Conservation (phyloP, 768 basidiomycete species). For the Lanmaoa pseudosensibilis region DNA sequence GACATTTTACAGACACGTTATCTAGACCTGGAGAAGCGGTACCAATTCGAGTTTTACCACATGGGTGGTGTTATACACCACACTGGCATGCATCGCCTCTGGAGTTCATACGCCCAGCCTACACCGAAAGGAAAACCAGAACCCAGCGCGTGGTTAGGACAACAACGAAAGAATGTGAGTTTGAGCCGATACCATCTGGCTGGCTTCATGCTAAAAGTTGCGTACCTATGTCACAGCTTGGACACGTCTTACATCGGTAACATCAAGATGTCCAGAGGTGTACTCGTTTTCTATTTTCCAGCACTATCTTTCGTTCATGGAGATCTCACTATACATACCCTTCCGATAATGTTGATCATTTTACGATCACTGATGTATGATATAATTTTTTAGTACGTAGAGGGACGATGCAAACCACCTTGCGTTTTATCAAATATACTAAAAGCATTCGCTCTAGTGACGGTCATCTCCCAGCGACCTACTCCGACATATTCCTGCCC, state of each 20-base stretch:
- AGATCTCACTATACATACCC: conserved; percentile 15
- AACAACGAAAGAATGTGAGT: conserved; percentile 55
- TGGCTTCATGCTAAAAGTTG: conserved; percentile 1
- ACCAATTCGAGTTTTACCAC: conserved; percentile 75
- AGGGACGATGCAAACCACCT: background rate
- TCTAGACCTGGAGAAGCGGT: conserved; percentile 56
- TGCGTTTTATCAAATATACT: background rate
- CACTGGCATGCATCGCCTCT: conserved; percentile 61
- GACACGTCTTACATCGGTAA: conserved; percentile 29
- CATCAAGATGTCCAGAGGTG: background rate
- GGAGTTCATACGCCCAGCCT: conserved; percentile 57
- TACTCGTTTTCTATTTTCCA: background rate
- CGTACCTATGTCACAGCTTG: conserved; percentile 21
- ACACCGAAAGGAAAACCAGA: conserved; percentile 45
- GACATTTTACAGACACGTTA: conserved; percentile 42
- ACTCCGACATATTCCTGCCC: background rate
- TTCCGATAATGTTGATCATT: conserved; percentile 10
- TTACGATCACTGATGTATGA: conserved; percentile 4
- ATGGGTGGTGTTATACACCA: conserved; percentile 77
- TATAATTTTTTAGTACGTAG: conserved; percentile 1
- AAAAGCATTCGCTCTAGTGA: background rate
- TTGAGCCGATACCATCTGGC: background rate
- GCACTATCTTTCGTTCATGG: conserved; percentile 3
- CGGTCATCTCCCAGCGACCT: background rate
- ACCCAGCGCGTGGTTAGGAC: conserved; percentile 68